Percentiles rank a stretch among this genome's conserved stretches.
phyloP scores from a whole-genome alignment of 164 flowering plant genomes.

The Hamamelis virginiana region DNA sequence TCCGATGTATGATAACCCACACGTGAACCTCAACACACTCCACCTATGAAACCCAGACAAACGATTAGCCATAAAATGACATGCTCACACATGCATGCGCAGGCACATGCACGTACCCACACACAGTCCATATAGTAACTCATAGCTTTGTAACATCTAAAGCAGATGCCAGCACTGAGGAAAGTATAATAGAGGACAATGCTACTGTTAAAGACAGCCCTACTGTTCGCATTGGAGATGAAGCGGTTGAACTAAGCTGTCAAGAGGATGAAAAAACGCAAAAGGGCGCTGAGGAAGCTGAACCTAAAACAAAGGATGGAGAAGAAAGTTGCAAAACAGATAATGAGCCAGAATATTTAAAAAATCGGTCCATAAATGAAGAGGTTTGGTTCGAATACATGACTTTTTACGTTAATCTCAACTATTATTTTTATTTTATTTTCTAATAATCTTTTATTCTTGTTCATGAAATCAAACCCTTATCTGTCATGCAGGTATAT shows the following conservation, averaged over 20 bases:
- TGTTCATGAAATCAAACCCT: neutral
- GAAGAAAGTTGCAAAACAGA: neutral
- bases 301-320: neutral
- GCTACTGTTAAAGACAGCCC: neutral
- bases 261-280: slow-evolving; percentile 5
- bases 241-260: slow-evolving; percentile 2
- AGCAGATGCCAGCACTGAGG: neutral
- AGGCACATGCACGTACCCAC: neutral
- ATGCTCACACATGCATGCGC: neutral
- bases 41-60: too few species aligned
- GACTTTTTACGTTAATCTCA: neutral
- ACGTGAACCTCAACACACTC: too few species aligned
- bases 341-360: neutral
- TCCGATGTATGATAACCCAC: too few species aligned
- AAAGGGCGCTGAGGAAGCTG: neutral
- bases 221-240: slow-evolving; percentile 2
- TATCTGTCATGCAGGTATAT: slow-evolving; percentile 10
- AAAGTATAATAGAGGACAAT: slow-evolving; percentile 1
- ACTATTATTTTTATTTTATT: neutral
- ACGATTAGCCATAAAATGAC: neutral
- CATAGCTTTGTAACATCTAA: neutral
- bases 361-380: neutral
- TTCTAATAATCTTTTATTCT: neutral
- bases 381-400: slow-evolving; percentile 8
- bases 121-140: neutral